These are phyloP conservation scores for Verticillium alfalfae DNA, from an alignment of 2,329 filamentous ascomycete species.

Conservation along the genomic window DNA sequence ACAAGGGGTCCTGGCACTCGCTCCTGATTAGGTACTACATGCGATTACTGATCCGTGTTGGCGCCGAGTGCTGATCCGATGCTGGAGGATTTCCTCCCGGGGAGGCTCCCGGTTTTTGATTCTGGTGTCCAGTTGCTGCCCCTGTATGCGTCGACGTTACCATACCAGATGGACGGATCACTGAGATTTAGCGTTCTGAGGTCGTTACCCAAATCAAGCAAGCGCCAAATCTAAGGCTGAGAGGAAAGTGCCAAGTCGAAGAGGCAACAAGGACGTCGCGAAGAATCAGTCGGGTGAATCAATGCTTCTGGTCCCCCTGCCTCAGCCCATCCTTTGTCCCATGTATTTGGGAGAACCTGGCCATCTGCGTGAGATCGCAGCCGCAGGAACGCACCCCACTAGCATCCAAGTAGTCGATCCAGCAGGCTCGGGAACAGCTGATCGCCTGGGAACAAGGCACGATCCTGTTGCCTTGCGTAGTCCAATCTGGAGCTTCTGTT, in stretches of 20 bases:
- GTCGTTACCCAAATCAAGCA: neutral
- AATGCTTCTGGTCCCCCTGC: too few relatives aligned
- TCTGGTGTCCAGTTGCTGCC: neutral
- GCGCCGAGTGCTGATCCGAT: neutral
- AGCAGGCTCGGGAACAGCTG: neutral
- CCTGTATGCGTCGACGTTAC: neutral
- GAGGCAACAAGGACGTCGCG: neutral
- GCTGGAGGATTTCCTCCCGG: neutral
- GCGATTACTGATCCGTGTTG: neutral
- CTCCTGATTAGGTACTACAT: neutral
- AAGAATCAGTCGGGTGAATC: too few relatives aligned
- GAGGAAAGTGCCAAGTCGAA: neutral
- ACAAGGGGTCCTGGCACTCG: neutral
- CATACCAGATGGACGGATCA: neutral
- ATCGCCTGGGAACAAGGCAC: neutral
- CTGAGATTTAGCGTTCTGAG: neutral
- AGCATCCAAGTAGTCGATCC: neutral
- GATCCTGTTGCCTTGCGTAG: neutral
- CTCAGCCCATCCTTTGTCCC: neutral
- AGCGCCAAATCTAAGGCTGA: neutral
- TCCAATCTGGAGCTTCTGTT: neutral
- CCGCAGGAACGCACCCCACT: neutral
- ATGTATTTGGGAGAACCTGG: neutral
- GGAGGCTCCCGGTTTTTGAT: neutral
- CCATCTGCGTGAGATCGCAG: neutral